Conservation (phyloP, 345 rosid genomes). For the Excoecaria cochinchinensis region DNA sequence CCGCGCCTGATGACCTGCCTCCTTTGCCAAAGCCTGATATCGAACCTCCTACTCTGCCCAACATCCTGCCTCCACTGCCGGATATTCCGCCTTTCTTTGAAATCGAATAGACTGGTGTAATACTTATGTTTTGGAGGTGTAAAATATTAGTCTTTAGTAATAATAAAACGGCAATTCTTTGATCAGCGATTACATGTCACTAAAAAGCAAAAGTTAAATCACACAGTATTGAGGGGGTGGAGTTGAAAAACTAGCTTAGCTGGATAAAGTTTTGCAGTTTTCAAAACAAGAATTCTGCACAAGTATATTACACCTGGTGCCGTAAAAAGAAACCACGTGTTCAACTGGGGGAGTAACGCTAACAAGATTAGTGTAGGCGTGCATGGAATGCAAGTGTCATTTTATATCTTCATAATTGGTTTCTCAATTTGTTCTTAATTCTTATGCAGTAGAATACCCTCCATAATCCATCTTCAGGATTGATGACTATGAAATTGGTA, state of each 20-base stretch:
- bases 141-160: background rate
- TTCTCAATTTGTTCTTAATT: background rate
- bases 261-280: too few relatives aligned
- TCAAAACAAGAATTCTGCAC: too few relatives aligned
- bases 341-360: background rate
- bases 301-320: too few relatives aligned
- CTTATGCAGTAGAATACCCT: background rate
- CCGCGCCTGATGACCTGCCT: slow-evolving; percentile 27
- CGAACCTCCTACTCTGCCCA: slow-evolving; percentile 25
- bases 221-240: too few relatives aligned
- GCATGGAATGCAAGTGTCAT: background rate
- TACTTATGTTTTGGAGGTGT: background rate
- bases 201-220: too few relatives aligned
- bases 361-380: background rate
- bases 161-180: too few relatives aligned
- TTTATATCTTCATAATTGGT: background rate
- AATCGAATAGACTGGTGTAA: background rate
- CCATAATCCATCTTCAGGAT: background rate
- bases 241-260: too few relatives aligned
- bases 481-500: background rate
- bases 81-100: background rate
- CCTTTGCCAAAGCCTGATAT: slow-evolving; percentile 25
- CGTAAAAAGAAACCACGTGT: background rate
- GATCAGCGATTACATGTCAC: too few relatives aligned
- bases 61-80: slow-evolving; percentile 18